Evolutionary conservation across 1,284 basidiomycete genomes (phyloP), one percentile per base, ranked within the genome.

Genomic region (Rhodotorula sp.): DNA sequence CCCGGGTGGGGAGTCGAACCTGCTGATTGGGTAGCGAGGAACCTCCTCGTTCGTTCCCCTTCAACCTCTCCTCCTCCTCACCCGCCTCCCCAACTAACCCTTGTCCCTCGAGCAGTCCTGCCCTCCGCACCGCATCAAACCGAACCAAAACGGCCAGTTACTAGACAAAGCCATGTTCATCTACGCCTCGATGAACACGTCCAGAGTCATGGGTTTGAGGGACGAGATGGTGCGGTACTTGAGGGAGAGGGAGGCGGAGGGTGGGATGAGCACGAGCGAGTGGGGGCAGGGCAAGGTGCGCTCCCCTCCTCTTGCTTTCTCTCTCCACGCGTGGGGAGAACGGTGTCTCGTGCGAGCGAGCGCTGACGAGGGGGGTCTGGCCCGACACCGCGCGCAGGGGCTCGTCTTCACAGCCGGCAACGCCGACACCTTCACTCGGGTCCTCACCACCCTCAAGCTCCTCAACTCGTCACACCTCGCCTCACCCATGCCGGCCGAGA

Each of bases 371-470:
- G n/a, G n/a, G n/a, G n/a, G n/a, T n/a, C n/a, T n/a, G n/a, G n/a
- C n/a, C n/a, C n/a, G n/a, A n/a, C n/a, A n/a, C n/a, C 22, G 6
- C 0, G 5, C 7, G 10, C 24, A 80, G 58, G 82, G 83, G 3
- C 82, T 84, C 58, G 82, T 84, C 48, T 81, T 82, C 76, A 81
- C 82, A 24, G 82, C 82, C 32, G 83, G 83, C 22, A 83, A 84
- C 75, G 81, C 80, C 36, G 82, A 84, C 74, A 84, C 82, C 5
- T 79, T 84, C n/a, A 67, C 76, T n/a, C 78, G 82, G 30, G 82
- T 82, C 27, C 76, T 80, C 49, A 79, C 81, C 74, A 79, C 78
- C 29, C 77, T 84, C 59, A 71, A 77, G 59, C 78, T 83, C 72
- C 69, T 83, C 52, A 74, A 82, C 49, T 56, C 29, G n/a, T 30